Evolutionary conservation across 2,329 filamentous ascomycete species (phyloP).

Genomic region (Diaporthe sp.): DNA sequence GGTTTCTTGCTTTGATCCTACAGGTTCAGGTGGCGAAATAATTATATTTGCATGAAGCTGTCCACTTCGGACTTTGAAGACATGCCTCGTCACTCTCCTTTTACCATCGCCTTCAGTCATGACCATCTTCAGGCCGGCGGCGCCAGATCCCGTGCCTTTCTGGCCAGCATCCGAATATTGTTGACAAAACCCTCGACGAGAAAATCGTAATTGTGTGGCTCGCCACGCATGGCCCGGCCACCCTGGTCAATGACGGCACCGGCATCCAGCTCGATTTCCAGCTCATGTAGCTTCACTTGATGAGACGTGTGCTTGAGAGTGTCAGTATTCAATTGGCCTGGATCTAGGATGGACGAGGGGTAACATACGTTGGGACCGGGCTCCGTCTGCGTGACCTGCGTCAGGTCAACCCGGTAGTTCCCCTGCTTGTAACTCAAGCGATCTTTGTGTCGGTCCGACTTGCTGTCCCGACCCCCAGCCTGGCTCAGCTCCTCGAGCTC

Average conservation of each 20-base stretch:
- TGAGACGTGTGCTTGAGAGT: slow-evolving; percentile 27
- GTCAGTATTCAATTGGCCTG: not conserved
- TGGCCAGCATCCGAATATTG: slow-evolving; percentile 74
- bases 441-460: slow-evolving; percentile 84
- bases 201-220: slow-evolving; percentile 73
- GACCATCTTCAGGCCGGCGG: not conserved
- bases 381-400: slow-evolving; percentile 78
- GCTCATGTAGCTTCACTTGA: slow-evolving; percentile 78
- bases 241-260: slow-evolving; percentile 76
- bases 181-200: slow-evolving; percentile 82
- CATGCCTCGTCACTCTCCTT: not conserved
- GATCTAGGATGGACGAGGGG: not conserved
- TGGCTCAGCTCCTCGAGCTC: slow-evolving; percentile 60
- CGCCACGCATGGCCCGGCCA: slow-evolving; percentile 62
- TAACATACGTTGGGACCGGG: slow-evolving; percentile 53
- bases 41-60: slow-evolving; percentile 8
- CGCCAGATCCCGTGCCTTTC: slow-evolving; percentile 50
- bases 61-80: not conserved
- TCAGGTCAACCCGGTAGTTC: slow-evolving; percentile 91
- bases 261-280: slow-evolving; percentile 83
- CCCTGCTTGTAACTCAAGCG: slow-evolving; percentile 91
- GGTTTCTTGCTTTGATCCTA: not conserved
- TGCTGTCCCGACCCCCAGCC: slow-evolving; percentile 54
- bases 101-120: not conserved
- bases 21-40: not conserved